Conservation (phyloP, 805 yeast species). For the Ogataea pini region DNA sequence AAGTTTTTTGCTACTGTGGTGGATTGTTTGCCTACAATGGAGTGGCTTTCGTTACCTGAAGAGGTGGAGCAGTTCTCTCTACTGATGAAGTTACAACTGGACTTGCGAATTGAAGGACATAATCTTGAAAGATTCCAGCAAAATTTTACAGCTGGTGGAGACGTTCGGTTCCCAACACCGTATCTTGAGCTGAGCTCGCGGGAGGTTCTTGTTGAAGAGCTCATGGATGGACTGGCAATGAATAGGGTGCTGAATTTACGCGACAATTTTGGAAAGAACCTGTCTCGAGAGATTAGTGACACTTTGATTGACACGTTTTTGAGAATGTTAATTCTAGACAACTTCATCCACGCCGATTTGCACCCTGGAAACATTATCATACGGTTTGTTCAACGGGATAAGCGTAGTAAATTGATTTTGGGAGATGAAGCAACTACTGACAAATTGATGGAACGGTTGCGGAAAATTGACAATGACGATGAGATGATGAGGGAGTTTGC, state of each 20-base stretch:
- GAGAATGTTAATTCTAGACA: slow-evolving; percentile 89
- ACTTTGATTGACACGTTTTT: slow-evolving; percentile 88
- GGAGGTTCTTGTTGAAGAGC: slow-evolving; percentile 82
- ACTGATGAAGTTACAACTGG: slow-evolving; percentile 87
- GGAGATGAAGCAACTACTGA: slow-evolving; percentile 50
- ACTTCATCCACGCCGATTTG: slow-evolving; percentile 93
- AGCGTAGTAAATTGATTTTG: slow-evolving; percentile 40
- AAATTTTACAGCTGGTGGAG: slow-evolving; percentile 59
- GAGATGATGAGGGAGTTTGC: slow-evolving; percentile 43
- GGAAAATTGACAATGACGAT: slow-evolving; percentile 35
- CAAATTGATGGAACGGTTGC: slow-evolving; percentile 43
- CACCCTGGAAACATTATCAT: slow-evolving; percentile 93
- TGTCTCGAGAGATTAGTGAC: slow-evolving; percentile 72
- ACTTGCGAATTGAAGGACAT: slow-evolving; percentile 84
- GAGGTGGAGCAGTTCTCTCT: slow-evolving; percentile 87
- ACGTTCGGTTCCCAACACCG: slow-evolving; percentile 81
- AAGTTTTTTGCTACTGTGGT: slow-evolving; percentile 69
- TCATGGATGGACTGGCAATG: slow-evolving; percentile 82
- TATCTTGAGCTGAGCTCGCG: slow-evolving; percentile 63
- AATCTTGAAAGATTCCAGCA: slow-evolving; percentile 71
- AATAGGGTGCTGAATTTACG: slow-evolving; percentile 57
- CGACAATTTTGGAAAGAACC: slow-evolving; percentile 42
- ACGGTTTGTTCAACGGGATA: slow-evolving; percentile 43
- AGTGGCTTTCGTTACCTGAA: slow-evolving; percentile 93
- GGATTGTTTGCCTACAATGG: slow-evolving; percentile 87